Percentiles rank a stretch among this genome's conserved stretches.
Evolutionary conservation across 495 filamentous ascomycete species (phyloP).

Genomic region (Aspergillus ellipticus): DNA sequence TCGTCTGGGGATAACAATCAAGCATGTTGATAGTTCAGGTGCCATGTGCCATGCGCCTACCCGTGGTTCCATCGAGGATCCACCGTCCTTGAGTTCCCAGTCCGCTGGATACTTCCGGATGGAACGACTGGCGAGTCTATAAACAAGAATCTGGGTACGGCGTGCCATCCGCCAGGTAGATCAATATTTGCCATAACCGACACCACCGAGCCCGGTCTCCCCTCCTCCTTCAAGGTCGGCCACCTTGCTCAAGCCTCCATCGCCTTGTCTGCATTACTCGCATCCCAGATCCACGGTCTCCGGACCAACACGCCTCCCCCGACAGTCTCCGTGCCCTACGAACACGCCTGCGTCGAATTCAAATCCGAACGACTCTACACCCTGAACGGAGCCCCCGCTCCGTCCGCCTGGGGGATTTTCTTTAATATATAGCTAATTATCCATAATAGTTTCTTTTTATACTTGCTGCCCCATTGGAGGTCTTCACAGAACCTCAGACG

Average conservation of each 20-base stretch:
- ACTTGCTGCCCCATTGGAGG: slow-evolving; percentile 42
- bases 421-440: no score
- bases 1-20: no score
- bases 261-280: slow-evolving; percentile 36
- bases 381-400: slow-evolving; percentile 23
- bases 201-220: slow-evolving; percentile 16
- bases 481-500: slow-evolving; percentile 38
- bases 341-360: slow-evolving; percentile 43
- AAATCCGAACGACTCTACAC: slow-evolving; percentile 40
- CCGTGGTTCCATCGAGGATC: no score
- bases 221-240: slow-evolving; percentile 45
- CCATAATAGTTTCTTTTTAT: no score
- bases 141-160: no score
- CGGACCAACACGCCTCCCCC: slow-evolving; percentile 18
- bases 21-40: no score
- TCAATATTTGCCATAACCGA: slow-evolving; percentile 16
- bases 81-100: no score
- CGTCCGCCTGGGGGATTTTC: slow-evolving; percentile 29
- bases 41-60: no score
- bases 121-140: no score
- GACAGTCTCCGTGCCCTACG: slow-evolving; percentile 27
- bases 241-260: slow-evolving; percentile 43
- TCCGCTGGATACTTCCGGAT: no score
- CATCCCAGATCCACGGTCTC: slow-evolving; percentile 31
- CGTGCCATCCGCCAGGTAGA: no score